A percentile compares a stretch with the other conserved stretches of the same genome.
phyloP scores from a whole-genome alignment of 345 rosid species.

The Citrus unshiu region DNA sequence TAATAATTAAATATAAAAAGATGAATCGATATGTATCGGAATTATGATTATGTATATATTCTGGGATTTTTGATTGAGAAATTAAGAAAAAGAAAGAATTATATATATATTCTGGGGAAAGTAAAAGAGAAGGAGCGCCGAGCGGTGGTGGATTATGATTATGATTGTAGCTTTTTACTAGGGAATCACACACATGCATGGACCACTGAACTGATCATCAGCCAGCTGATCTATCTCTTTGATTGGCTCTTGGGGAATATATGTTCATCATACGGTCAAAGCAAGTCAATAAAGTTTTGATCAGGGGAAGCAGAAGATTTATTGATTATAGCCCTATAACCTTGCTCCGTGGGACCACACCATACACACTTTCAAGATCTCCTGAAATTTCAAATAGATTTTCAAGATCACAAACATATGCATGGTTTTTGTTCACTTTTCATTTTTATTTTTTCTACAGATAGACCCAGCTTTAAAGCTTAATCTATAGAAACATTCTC shows the following conservation, averaged over 20 bases:
- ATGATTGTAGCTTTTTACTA: constrained; percentile 22
- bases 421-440: neutral
- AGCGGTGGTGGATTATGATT: constrained; percentile 19
- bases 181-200: constrained; percentile 25
- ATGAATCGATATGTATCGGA: too few relatives aligned
- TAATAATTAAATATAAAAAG: neutral
- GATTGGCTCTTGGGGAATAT: constrained; percentile 34
- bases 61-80: constrained; percentile 12
- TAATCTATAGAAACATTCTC: constrained; percentile 25
- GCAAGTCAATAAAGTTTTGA: constrained; percentile 30
- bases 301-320: too few relatives aligned
- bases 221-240: neutral
- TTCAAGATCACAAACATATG: neutral
- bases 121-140: constrained; percentile 9
- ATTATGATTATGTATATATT: too few relatives aligned
- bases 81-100: neutral
- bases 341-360: too few relatives aligned
- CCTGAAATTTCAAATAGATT: constrained; percentile 19
- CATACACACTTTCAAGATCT: constrained; percentile 16
- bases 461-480: neutral
- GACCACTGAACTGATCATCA: constrained; percentile 16
- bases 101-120: constrained; percentile 24
- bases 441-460: neutral
- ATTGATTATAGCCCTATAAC: too few relatives aligned
- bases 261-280: constrained; percentile 24